Evolutionary conservation across 192 early-diverging fungal genomes (phyloP).

Genomic region (Irineochytrium annulatum): DNA sequence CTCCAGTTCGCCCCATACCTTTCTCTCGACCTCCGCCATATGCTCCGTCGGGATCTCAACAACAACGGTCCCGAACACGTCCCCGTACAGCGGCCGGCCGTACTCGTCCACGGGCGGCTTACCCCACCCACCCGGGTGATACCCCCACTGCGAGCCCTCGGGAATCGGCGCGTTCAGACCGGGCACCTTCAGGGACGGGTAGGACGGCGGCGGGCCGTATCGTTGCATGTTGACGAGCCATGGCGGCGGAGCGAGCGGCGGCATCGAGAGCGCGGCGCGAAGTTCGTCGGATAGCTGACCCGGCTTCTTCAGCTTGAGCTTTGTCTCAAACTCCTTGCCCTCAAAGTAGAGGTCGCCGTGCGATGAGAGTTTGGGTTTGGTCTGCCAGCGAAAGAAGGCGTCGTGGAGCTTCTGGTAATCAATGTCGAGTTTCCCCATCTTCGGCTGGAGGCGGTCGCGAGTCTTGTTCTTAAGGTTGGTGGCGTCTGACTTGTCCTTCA

Average conservation of each 20-base stretch:
- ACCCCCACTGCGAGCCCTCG: constrained; percentile 96
- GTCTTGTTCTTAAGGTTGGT: constrained; percentile 76
- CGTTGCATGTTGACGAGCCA: constrained; percentile 99
- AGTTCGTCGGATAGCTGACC: constrained; percentile 84
- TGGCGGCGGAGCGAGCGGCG: constrained; percentile 88
- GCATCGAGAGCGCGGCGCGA: constrained; percentile 81
- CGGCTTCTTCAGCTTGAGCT: constrained; percentile 81
- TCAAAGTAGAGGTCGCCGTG: constrained; percentile 94
- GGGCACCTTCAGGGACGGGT: constrained; percentile 84
- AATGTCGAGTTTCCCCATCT: constrained; percentile 94
- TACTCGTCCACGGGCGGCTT: constrained; percentile 62
- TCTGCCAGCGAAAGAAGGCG: constrained; percentile 95
- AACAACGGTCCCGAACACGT: constrained; percentile 80
- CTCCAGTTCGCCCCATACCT: constrained; percentile 88
- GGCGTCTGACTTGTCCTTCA: constrained; percentile 83
- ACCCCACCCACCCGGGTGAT: constrained; percentile 86
- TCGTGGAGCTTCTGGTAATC: constrained; percentile 98
- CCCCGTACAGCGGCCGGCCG: constrained; percentile 89
- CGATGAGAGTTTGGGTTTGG: constrained; percentile 67
- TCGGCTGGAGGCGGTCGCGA: constrained; percentile 82
- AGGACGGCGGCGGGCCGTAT: constrained; percentile 91
- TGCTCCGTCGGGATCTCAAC: constrained; percentile 44
- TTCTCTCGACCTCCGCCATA: constrained; percentile 65
- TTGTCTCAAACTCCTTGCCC: constrained; percentile 92
- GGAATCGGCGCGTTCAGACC: constrained; percentile 97